Evolutionary conservation across 805 yeast genomes (phyloP), one percentile per base, ranked within the genome.

Genomic region (Metschnikowia anglica): DNA sequence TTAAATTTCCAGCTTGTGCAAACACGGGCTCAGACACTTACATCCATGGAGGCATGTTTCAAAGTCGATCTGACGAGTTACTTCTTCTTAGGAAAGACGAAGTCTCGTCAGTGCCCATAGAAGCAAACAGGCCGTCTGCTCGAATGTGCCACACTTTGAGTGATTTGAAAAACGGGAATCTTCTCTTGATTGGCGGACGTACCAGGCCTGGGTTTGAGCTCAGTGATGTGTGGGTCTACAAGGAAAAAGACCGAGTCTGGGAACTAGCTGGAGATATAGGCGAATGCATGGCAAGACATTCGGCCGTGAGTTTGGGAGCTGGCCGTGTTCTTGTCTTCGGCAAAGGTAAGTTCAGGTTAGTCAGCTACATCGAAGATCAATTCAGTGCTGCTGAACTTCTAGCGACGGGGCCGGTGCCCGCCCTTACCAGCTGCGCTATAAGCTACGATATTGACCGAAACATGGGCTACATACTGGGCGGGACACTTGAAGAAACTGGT

Each of bases 151-250:
- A 85, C 52, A 66, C 81, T 0, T 51, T 79, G 25, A 70, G 76
- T 0, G 41, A 55, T 0, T 28, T 76, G 1, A 52, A 45, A 2
- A 50, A 57, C 11, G 56, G 58, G 1, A 55, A 52, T 0, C 32
- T 65, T 2, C 33, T 82, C 1, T 47, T 83, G 3, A 62, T 78
- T 25, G 95, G 93, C 2, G 95, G 95, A 3, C 71, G 95, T 47
- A 62, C 73, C 2, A 71, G 79, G 1, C 95, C 95, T 0, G 72
- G 74, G 2, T 57, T 60, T 8, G 62, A 68, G 0, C 56, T 77
- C 28, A 41, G 41, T 4, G 73, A 69, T 42, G 61, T 63, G 0
- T 65, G 66, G 57, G 42, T 44, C 23, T 49, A 41, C 17, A 26
- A 43, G 13, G 41, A 41, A 2, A 48, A 52, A 21, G 41, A 13